Base-by-base conservation (phyloP, 2,329 filamentous ascomycete genomes). In the Claviceps sp. region DNA sequence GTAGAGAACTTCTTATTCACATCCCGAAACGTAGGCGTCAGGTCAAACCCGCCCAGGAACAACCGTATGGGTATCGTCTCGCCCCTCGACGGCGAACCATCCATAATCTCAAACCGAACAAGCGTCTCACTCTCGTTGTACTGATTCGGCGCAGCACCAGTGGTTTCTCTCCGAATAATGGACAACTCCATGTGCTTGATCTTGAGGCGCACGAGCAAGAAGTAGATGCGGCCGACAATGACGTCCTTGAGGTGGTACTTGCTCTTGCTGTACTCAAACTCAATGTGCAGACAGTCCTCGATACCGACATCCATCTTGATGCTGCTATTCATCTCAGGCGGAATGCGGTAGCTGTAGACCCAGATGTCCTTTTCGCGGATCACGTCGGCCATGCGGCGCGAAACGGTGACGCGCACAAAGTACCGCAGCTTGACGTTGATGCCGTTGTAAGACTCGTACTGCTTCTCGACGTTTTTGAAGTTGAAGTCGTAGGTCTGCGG, bases 221-320 rank as follows among this genome's bases (percentile, higher is more conserved):
- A 98, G 74, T 98, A 98, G 75, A 98, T 98, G 60, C 94, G 81
- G 54, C 93, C 93, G 52, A 98, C 93, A 60, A 98, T 98, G 58
- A 98, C 93, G 68, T 98, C 93, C 73, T 98, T 98, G 54, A 98
- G 80, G 64, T 98, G 93, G 71, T 98, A 98, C 73, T 97, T 97
- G 68, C 85, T 93, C 77, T 98, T 98, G 70, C 87, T 95, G 74
- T 98, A 98, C 71, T 98, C 93, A 62, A 98, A 98, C 70, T 98
- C 93, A 60, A 98, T 98, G 72, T 98, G 93, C 61, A 98, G 75
- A 68, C 93, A 98, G 73, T 98, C 94, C 73, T 98, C 93, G 65
- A 98, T 98, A 53, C 93, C 93, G 54, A 98, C 93, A 67, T 98
- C 93, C 93, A 98, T 98, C 80, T 98, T 98, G 76, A 98, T 98